Evolutionary conservation across 495 filamentous ascomycete species (phyloP).

Genomic region (Aspergillus hancockii): DNA sequence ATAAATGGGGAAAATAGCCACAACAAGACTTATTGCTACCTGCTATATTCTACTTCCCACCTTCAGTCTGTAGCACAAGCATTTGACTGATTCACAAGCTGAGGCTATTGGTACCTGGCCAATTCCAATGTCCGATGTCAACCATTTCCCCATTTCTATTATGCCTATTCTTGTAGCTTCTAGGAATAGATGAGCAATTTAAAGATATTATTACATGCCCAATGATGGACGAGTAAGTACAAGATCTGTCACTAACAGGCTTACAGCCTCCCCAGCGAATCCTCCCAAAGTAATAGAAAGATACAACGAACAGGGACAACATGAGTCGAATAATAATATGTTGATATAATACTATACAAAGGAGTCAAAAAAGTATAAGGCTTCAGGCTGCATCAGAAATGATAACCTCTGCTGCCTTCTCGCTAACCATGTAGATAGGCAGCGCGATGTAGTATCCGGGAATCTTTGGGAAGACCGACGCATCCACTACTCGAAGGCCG

Average conservation of each 20-base stretch:
- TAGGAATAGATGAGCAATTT: too few relatives aligned
- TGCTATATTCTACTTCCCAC: too few relatives aligned
- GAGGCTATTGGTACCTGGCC: background rate
- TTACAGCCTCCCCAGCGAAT: too few relatives aligned
- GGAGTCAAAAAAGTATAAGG: background rate
- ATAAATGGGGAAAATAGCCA: too few relatives aligned
- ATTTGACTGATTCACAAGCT: too few relatives aligned
- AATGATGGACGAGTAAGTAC: too few relatives aligned
- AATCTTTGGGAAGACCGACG: conserved; percentile 56
- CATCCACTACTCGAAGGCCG: conserved; percentile 64
- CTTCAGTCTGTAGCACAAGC: too few relatives aligned
- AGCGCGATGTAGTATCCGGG: conserved; percentile 62
- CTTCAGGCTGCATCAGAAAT: conserved; percentile 18
- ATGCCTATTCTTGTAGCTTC: too few relatives aligned
- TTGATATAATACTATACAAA: background rate
- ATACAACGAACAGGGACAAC: background rate
- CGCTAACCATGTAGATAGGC: conserved; percentile 62
- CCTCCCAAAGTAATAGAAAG: background rate
- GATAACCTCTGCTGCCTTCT: conserved; percentile 65
- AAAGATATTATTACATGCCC: too few relatives aligned
- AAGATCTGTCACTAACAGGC: too few relatives aligned
- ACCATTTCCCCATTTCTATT: too few relatives aligned
- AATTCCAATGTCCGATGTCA: background rate
- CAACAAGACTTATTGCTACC: too few relatives aligned
- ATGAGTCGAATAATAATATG: background rate